Conservation (phyloP, 2,329 filamentous ascomycete genomes). For the Hysterium pulicare region DNA sequence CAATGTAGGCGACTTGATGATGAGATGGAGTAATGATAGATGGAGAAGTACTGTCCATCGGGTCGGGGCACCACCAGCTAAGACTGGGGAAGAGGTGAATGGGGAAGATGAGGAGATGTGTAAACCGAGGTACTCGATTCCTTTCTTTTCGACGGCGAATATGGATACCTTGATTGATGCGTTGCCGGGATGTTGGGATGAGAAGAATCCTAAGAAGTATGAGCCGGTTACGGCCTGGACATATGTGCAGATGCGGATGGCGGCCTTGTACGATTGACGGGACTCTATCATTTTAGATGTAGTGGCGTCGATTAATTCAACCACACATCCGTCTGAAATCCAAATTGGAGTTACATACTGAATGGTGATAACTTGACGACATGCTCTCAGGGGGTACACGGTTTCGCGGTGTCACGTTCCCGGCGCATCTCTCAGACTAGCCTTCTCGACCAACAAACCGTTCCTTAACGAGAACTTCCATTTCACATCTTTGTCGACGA, state of each 20-base stretch:
- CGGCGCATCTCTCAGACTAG: too few relatives aligned
- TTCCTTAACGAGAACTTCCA: too few relatives aligned
- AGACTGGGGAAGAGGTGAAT: conserved; percentile 8
- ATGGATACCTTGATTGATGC: conserved; percentile 38
- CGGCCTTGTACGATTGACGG: conserved; percentile 14
- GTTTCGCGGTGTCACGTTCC: too few relatives aligned
- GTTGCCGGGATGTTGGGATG: conserved; percentile 30
- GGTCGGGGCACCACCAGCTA: conserved; percentile 31
- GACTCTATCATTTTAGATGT: too few relatives aligned
- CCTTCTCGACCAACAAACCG: too few relatives aligned
- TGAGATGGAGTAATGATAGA: conserved; percentile 37
- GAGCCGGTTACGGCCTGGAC: conserved; percentile 37
- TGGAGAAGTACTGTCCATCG: conserved; percentile 40
- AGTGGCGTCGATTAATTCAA: too few relatives aligned
- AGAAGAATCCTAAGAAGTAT: conserved; percentile 35
- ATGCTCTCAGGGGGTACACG: too few relatives aligned
- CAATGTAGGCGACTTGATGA: conserved; percentile 41
- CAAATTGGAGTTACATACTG: too few relatives aligned
- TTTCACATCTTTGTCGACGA: too few relatives aligned
- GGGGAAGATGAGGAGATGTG: conserved; percentile 21
- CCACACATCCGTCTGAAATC: too few relatives aligned
- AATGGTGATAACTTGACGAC: too few relatives aligned
- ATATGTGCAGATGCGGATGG: conserved; percentile 32
- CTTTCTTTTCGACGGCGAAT: conserved; percentile 40
- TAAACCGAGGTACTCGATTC: conserved; percentile 38